A percentile compares a stretch with the other conserved stretches of the same genome.
Conservation (phyloP, 768 basidiomycete species). For the Termitomyces sp. region DNA sequence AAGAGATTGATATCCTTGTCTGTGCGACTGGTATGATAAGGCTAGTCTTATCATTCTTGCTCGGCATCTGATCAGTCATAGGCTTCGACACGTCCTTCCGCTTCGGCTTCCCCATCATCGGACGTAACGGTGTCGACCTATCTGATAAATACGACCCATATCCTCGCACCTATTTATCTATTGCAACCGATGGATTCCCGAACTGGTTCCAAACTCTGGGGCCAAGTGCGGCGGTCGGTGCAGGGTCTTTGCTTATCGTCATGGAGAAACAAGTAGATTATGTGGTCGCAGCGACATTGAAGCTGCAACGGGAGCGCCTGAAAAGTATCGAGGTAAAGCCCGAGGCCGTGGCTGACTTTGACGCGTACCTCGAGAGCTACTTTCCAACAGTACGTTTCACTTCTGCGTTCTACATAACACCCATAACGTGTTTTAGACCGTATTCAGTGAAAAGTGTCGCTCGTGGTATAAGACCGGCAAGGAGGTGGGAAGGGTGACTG, state of each 20-base stretch:
- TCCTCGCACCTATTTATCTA: slow-evolving; percentile 54
- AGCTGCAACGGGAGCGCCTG: slow-evolving; percentile 60
- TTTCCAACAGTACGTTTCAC: slow-evolving; percentile 36
- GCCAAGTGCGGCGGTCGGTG: slow-evolving; percentile 53
- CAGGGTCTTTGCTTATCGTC: slow-evolving; percentile 51
- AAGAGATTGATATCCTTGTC: slow-evolving; percentile 56
- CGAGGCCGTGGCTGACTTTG: slow-evolving; percentile 60
- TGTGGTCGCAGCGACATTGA: slow-evolving; percentile 48
- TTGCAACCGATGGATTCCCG: slow-evolving; percentile 64
- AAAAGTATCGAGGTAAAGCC: slow-evolving; percentile 58
- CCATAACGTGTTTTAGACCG: slow-evolving; percentile 36
- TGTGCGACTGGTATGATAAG: slow-evolving; percentile 58
- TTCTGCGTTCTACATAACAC: background rate
- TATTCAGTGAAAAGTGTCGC: slow-evolving; percentile 53
- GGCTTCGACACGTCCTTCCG: slow-evolving; percentile 52
- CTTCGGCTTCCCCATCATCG: slow-evolving; percentile 48
- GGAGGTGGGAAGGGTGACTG: slow-evolving; percentile 54
- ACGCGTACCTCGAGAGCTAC: slow-evolving; percentile 54
- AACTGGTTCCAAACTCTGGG: slow-evolving; percentile 60
- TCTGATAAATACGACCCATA: slow-evolving; percentile 52
- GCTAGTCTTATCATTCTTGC: background rate
- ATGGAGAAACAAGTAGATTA: slow-evolving; percentile 59
- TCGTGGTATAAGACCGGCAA: slow-evolving; percentile 66
- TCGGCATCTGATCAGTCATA: slow-evolving; percentile 10
- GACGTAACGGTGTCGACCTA: slow-evolving; percentile 48